Evolutionary conservation across 148 eudicot genomes (phyloP), one percentile per base, ranked within the genome.

Genomic region (Silene uniflora): DNA sequence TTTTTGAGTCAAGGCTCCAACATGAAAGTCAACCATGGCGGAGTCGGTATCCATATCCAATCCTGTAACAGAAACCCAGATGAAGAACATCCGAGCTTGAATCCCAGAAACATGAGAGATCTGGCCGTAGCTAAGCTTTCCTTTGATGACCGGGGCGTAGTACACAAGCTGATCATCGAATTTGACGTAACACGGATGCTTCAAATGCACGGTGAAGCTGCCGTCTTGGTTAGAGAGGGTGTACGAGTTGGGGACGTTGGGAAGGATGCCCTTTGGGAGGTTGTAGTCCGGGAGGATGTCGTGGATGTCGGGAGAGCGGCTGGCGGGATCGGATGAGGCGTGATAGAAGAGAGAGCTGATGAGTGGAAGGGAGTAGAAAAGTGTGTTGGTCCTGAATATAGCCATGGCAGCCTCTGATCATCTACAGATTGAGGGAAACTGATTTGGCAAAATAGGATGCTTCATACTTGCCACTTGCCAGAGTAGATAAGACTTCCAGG

Each of bases 21-120:
- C 96, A 70, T 83, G 84, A 65, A 91, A 93, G 18, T 83, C 86
- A 39, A 93, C 82, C 86, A 82, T 84, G 29, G 74, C 79, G 2
- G 85, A 71, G 1, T 66, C 64, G 1, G 71, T 52, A 85, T 90
- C 90, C 10, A 84, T 81, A 49, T 85, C 79, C 75, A 92, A 80
- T 7, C 89, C 91, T 0, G 86, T 84, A 1, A 93, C 98, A 24
- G 90, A 54, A 0, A 93, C 74, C 98, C 98, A 93, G 5, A 91
- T 23, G 77, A 91, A 88, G 60, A 90, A 71, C 81, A 82, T 79
- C 83, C 89, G 89, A 10, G 93, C 98, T 60, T 89, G 90, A 76
- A 93, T 93, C 0, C 96, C 98, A 1, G 91, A 83, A 5, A 93
- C 96, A 17, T 76, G 86, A 1, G 86, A 69, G 3, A 93, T 82